These are phyloP conservation scores for Penicillium egyptiacum DNA, from an alignment of 495 filamentous ascomycete species.

Conservation along the genomic window DNA sequence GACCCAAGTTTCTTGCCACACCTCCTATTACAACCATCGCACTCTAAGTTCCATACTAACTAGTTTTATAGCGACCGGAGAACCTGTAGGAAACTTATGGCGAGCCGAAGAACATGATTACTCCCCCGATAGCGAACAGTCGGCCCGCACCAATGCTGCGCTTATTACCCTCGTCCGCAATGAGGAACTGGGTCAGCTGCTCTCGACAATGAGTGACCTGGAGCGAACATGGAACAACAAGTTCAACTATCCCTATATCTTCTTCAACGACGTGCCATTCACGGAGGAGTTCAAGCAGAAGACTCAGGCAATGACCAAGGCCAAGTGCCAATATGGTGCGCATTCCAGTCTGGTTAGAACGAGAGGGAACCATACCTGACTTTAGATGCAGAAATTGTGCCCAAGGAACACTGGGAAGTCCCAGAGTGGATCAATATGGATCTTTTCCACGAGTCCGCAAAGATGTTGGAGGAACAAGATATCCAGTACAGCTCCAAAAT, in stretches of 20 bases:
- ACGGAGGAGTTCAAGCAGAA: constrained; percentile 84
- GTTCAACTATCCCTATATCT: constrained; percentile 99
- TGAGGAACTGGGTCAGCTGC: constrained; percentile 76
- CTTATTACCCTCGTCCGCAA: constrained; percentile 91
- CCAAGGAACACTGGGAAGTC: constrained; percentile 90
- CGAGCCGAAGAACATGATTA: constrained; percentile 70
- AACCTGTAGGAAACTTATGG: constrained; percentile 73
- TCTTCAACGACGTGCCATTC: constrained; percentile 96
- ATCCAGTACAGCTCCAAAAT: constrained; percentile 86
- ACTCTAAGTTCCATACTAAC: constrained; percentile 10
- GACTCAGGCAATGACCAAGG: constrained; percentile 78
- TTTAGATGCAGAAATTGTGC: constrained; percentile 65
- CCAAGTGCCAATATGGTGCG: constrained; percentile 78
- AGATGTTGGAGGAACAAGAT: constrained; percentile 76
- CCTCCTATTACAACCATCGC: constrained; percentile 3
- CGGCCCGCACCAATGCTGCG: constrained; percentile 86
- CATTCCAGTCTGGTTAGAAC: not conserved
- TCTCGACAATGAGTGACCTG: constrained; percentile 84
- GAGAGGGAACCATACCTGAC: constrained; percentile 19
- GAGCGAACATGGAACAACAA: constrained; percentile 97
- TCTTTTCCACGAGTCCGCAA: constrained; percentile 78
- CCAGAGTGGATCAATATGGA: constrained; percentile 91
- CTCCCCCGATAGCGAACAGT: constrained; percentile 67
- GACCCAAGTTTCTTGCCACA: constrained; percentile 13
- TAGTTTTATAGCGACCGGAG: constrained; percentile 62